Conservation (phyloP, 2,329 filamentous ascomycete genomes). For the Arthrobotrys megalospora region DNA sequence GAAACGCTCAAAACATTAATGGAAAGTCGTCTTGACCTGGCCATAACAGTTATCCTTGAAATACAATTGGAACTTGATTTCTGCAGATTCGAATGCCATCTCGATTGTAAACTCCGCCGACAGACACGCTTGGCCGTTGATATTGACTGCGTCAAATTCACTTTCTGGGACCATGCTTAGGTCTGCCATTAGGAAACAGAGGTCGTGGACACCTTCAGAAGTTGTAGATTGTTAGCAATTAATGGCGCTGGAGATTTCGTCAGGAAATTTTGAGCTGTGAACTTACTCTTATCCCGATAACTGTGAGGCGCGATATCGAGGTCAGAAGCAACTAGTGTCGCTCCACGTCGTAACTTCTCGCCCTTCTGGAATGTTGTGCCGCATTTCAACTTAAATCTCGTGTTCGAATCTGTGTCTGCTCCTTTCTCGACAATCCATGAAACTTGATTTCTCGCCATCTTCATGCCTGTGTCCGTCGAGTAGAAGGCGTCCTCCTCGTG, state of each 20-base stretch:
- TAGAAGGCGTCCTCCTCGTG: constrained; percentile 60
- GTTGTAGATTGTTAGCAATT: constrained; percentile 4
- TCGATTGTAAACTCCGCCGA: constrained; percentile 58
- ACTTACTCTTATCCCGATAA: constrained; percentile 58
- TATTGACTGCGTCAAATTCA: constrained; percentile 50
- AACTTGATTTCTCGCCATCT: constrained; percentile 59
- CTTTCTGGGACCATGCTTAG: constrained; percentile 50
- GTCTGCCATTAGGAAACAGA: constrained; percentile 60
- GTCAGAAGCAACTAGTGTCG: constrained; percentile 56
- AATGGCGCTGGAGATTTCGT: background rate
- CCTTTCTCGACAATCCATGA: constrained; percentile 60
- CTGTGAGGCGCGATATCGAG: constrained; percentile 52
- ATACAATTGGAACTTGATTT: constrained; percentile 60
- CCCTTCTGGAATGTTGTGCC: constrained; percentile 60
- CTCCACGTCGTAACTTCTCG: constrained; percentile 55
- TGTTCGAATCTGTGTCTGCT: constrained; percentile 55
- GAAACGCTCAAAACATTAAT: constrained; percentile 19
- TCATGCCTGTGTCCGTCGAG: constrained; percentile 58
- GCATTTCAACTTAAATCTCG: constrained; percentile 56
- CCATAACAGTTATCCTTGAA: constrained; percentile 59
- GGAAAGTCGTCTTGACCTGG: constrained; percentile 60
- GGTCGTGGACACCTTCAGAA: constrained; percentile 50
- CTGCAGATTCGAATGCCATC: constrained; percentile 57
- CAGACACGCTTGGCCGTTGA: constrained; percentile 51
- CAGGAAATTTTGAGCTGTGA: background rate